A percentile compares a stretch with the other conserved stretches of the same genome.
phyloP scores from a whole-genome alignment of 352 stramenopile species.

The Heterotrichella gracilis region DNA sequence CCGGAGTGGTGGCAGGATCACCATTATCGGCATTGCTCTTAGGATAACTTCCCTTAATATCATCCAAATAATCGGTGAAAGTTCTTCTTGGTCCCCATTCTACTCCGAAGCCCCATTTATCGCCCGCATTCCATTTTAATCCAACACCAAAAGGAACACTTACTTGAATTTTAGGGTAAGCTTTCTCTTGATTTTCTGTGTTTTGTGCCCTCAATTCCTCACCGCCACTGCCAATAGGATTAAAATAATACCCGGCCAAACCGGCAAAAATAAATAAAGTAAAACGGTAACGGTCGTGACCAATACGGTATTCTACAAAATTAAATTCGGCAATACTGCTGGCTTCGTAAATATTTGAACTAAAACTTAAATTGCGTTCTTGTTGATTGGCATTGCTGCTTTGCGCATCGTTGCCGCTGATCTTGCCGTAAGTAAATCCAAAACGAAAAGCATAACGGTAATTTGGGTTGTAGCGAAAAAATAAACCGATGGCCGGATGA shows the following conservation, averaged over 20 bases:
- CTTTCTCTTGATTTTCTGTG: not conserved
- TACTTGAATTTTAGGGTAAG: not conserved
- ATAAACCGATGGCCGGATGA: not conserved
- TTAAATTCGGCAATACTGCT: not conserved
- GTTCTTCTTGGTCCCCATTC: not conserved
- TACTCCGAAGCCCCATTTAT: not conserved
- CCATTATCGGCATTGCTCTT: not conserved
- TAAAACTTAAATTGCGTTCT: not conserved
- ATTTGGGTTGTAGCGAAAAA: not conserved
- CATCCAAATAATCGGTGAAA: constrained; percentile 6
- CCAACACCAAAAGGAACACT: not conserved
- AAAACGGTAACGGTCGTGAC: not conserved
- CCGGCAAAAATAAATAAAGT: not conserved
- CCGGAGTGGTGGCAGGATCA: not conserved
- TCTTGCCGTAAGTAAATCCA: not conserved
- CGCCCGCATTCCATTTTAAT: not conserved
- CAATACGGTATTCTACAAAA: not conserved
- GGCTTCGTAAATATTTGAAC: not conserved
- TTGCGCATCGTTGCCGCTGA: not conserved
- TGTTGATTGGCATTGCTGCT: not conserved
- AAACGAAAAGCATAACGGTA: not conserved
- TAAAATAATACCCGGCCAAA: not conserved
- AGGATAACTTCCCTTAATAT: not conserved
- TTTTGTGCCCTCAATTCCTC: not conserved
- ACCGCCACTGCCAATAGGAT: not conserved